phyloP scores from a whole-genome alignment of 352 stramenopile genomes.

The Thraustotheca clavata region DNA sequence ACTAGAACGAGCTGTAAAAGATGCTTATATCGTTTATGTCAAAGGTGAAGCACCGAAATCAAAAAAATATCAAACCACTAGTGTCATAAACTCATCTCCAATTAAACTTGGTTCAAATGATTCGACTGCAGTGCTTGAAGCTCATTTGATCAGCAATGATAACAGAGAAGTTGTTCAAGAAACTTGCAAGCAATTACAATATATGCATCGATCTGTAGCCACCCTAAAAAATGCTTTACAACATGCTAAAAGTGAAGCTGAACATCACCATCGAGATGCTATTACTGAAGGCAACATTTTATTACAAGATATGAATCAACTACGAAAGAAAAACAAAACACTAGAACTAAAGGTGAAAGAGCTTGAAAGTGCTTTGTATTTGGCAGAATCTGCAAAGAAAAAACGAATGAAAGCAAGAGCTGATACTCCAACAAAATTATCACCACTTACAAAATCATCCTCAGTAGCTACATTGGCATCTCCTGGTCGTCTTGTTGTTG shows the following conservation, averaged over 20 bases:
- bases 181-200: constrained; percentile 71
- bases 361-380: constrained; percentile 31
- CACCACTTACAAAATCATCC: constrained; percentile 24
- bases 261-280: constrained; percentile 57
- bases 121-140: not conserved
- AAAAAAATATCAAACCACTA: not conserved
- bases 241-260: constrained; percentile 54
- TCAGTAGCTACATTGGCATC: not conserved
- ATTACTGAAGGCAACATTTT: constrained; percentile 69
- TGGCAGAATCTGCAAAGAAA: constrained; percentile 2
- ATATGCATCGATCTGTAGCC: constrained; percentile 66
- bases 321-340: constrained; percentile 66
- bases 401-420: constrained; percentile 6
- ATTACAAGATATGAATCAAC: constrained; percentile 71
- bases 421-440: constrained; percentile 25
- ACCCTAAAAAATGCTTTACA: constrained; percentile 52
- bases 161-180: constrained; percentile 68
- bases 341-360: constrained; percentile 56
- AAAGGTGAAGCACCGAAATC: constrained; percentile 44
- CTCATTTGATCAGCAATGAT: constrained; percentile 40
- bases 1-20: constrained; percentile 68
- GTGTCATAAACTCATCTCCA: not conserved
- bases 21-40: constrained; percentile 64
- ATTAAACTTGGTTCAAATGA: not conserved
- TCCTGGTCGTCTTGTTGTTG: constrained; percentile 20